Evolutionary conservation across 768 basidiomycete genomes (phyloP).

Genomic region (Xerocomus potaroensis): DNA sequence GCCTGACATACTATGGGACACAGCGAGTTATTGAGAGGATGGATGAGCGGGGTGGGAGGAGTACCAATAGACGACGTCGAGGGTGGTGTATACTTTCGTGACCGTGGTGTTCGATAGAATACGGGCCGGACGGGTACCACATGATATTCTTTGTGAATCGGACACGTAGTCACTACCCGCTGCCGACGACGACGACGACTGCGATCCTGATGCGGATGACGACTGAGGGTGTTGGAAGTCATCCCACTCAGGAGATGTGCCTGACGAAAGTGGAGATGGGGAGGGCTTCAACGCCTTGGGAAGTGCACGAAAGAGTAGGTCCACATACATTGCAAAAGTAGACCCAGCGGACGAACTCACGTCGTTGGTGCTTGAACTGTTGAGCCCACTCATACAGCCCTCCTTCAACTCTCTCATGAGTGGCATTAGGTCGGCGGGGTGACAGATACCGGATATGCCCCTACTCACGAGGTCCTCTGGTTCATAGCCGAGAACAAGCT

Average conservation of each 20-base stretch:
- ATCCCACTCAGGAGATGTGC: conserved; percentile 1
- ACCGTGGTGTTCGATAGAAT: conserved; percentile 35
- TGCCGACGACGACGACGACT: conserved; percentile 8
- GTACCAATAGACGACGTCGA: background rate
- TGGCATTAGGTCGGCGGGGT: conserved; percentile 86
- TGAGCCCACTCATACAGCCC: conserved; percentile 20
- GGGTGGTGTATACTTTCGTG: background rate
- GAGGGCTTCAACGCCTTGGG: conserved; percentile 41
- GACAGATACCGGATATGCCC: conserved; percentile 76
- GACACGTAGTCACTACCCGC: conserved; percentile 23
- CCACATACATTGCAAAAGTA: conserved; percentile 56
- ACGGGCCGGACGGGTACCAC: conserved; percentile 30
- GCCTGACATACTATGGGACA: conserved; percentile 31
- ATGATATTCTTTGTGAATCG: conserved; percentile 38
- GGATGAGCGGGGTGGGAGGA: conserved; percentile 10
- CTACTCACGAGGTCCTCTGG: conserved; percentile 80
- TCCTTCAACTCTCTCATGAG: conserved; percentile 92
- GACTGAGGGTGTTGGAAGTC: background rate
- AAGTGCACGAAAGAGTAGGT: conserved; percentile 80
- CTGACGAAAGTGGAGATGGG: background rate
- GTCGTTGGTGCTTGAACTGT: conserved; percentile 17
- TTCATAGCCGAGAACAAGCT: conserved; percentile 78
- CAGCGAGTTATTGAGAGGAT: conserved; percentile 12
- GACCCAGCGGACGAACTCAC: conserved; percentile 11
- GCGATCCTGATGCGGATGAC: background rate